Conservation (phyloP, 305 asterid genomes). For the Nicotiana rustica region DNA sequence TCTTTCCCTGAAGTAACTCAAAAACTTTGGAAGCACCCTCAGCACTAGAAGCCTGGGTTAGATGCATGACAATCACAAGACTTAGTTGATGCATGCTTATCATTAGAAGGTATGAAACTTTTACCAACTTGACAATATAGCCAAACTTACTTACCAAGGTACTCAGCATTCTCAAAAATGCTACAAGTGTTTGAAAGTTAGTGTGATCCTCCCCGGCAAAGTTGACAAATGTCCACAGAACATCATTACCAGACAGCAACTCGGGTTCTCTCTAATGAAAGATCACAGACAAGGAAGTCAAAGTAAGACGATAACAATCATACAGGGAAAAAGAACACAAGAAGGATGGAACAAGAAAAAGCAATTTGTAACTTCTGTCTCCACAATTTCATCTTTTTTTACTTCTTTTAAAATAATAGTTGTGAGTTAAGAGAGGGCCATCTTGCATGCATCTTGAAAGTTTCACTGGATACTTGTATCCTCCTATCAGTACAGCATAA, state of each 20-base stretch:
- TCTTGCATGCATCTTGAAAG: neutral
- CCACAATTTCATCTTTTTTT: neutral
- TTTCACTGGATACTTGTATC: neutral
- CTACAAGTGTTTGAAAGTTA: conserved; percentile 91
- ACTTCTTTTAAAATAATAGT: neutral
- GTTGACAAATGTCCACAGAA: conserved; percentile 95
- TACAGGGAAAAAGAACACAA: neutral
- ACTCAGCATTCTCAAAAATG: conserved; percentile 91
- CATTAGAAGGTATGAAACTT: conserved; percentile 22
- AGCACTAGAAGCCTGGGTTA: conserved; percentile 74
- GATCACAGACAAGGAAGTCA: conserved; percentile 18
- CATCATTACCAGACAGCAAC: conserved; percentile 88
- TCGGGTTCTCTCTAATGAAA: conserved; percentile 87
- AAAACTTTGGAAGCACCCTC: conserved; percentile 94
- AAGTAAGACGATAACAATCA: conserved; percentile 19
- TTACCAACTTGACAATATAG: neutral
- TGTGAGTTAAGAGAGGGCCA: neutral
- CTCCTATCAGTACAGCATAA: neutral
- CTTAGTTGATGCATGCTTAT: neutral
- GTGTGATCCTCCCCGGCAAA: conserved; percentile 98
- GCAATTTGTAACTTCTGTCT: neutral
- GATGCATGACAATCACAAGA: conserved; percentile 45
- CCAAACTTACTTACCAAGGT: conserved; percentile 71
- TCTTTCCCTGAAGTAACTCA: conserved; percentile 91
- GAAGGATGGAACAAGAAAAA: conserved; percentile 19